Base-by-base conservation (phyloP, 495 filamentous ascomycete species). In the Lepidopterella palustris region DNA sequence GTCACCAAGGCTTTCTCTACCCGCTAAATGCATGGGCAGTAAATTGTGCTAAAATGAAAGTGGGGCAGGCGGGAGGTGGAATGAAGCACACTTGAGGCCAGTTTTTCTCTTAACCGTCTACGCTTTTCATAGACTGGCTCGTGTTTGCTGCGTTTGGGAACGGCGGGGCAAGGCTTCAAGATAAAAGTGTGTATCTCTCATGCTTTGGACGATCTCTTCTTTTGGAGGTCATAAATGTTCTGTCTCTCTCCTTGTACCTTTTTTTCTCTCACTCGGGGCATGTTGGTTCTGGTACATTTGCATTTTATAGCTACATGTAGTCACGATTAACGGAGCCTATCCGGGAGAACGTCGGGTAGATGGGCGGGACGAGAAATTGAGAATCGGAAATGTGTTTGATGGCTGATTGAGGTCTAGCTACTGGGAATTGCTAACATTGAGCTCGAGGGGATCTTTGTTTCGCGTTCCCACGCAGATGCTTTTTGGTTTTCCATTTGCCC, bases 1-100 rank as follows among this genome's bases (percentile, higher is more conserved):
- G 91, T 99, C 57, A 99, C 93, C 71, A 97, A 97, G 83, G 92
- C 91, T 66, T 93, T 93, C 88, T 80, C 88, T 59, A 90, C 89
- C 65, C 84, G 89, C 73, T 93, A 88, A 83, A 78, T 4, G 35
- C 26, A 45, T 9, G 9, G 15, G 29, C 5, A 21, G 48, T 28
- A 23, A 50, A 20, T 18, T 31, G 31, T 48, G 51, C 31, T 20
- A 18, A 45, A 26, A 29, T 48, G 47, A 27, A 60, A 28, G 18
- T 42, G 32, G 49, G 25, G 28, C 25, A 24, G 52, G 47, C 26
- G 24, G 21, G 24, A 25, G 21, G 20, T 50, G 47, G 20, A 50
- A 24, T 24, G 47, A 15, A 27, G 20, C 4, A n/a, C n/a, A n/a
- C n/a, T n/a, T n/a, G n/a, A n/a, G n/a, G n/a, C n/a, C n/a, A n/a